These are phyloP conservation scores for Epichloe glyceriae DNA, from an alignment of 2,329 filamentous ascomycete species.

Conservation along the genomic window DNA sequence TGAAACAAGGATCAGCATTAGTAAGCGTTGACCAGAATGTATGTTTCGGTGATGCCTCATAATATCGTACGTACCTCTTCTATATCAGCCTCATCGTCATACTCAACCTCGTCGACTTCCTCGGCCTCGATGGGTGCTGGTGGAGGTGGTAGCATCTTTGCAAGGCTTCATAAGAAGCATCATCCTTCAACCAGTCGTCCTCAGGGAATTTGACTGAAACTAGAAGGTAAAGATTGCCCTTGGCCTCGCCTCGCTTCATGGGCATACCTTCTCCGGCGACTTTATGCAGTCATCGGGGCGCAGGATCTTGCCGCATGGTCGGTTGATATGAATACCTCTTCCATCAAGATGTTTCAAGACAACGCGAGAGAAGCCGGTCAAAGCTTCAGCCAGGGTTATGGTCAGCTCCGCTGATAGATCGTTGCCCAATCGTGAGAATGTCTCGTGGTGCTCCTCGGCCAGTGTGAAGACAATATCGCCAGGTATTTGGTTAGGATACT, in stretches of 20 bases:
- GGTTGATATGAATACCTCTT: conserved; percentile 69
- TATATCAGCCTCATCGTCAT: conserved; percentile 69
- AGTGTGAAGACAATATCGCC: conserved; percentile 90
- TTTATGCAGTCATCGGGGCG: conserved; percentile 73
- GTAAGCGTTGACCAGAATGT: conserved; percentile 1
- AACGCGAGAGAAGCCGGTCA: conserved; percentile 80
- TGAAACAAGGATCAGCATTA: conserved; percentile 20
- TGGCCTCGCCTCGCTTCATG: conserved; percentile 67
- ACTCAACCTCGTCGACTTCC: conserved; percentile 76
- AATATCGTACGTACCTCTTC: conserved; percentile 48
- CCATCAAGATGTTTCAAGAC: conserved; percentile 90
- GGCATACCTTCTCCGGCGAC: conserved; percentile 91
- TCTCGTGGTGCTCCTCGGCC: conserved; percentile 65
- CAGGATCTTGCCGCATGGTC: conserved; percentile 70
- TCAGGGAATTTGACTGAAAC: conserved; percentile 84
- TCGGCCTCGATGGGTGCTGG: conserved; percentile 51
- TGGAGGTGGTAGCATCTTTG: conserved; percentile 59
- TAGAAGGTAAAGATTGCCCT: conserved; percentile 76
- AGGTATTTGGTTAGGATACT: conserved; percentile 75
- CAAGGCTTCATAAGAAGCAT: conserved; percentile 57
- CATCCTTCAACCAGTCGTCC: conserved; percentile 65
- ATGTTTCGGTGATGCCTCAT: neutral
- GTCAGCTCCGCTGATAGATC: conserved; percentile 75
- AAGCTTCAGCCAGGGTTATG: conserved; percentile 69
- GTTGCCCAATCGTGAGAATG: conserved; percentile 70